A percentile compares a stretch with the other conserved stretches of the same genome.
Conservation (phyloP, 192 early-diverging fungal genomes). For the Oehlia diaphana region DNA sequence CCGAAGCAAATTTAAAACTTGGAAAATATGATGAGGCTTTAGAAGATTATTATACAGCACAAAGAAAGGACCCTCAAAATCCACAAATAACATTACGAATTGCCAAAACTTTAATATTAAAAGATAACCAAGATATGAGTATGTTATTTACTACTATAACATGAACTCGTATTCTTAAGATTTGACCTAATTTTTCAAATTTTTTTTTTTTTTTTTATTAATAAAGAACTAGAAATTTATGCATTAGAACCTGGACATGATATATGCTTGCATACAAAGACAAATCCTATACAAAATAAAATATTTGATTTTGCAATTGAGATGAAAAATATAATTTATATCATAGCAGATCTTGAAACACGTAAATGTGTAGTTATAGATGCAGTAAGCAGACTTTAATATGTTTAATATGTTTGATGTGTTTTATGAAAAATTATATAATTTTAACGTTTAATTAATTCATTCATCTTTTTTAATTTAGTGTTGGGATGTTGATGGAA, state of each 20-base stretch:
- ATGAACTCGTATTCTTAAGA: neutral
- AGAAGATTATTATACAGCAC: slow-evolving; percentile 43
- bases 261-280: slow-evolving; percentile 49
- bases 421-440: too few species aligned
- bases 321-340: slow-evolving; percentile 87
- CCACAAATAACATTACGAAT: slow-evolving; percentile 47
- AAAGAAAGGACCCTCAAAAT: slow-evolving; percentile 44
- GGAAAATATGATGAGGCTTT: slow-evolving; percentile 52
- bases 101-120: slow-evolving; percentile 54
- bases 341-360: slow-evolving; percentile 68
- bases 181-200: neutral
- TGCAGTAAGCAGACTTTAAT: slow-evolving; percentile 51
- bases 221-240: slow-evolving; percentile 54
- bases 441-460: slow-evolving; percentile 44
- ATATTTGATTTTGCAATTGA: slow-evolving; percentile 77
- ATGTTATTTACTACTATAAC: neutral
- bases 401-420: neutral
- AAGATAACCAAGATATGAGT: slow-evolving; percentile 59
- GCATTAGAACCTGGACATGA: slow-evolving; percentile 75
- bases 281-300: slow-evolving; percentile 71
- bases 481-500: slow-evolving; percentile 93
- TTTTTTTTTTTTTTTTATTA: slow-evolving; percentile 25
- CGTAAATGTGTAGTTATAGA: slow-evolving; percentile 82
- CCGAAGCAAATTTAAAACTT: slow-evolving; percentile 56
- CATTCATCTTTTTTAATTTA: slow-evolving; percentile 38